phyloP scores from a whole-genome alignment of 768 basidiomycete genomes.

The Hebeloma cylindrosporum region DNA sequence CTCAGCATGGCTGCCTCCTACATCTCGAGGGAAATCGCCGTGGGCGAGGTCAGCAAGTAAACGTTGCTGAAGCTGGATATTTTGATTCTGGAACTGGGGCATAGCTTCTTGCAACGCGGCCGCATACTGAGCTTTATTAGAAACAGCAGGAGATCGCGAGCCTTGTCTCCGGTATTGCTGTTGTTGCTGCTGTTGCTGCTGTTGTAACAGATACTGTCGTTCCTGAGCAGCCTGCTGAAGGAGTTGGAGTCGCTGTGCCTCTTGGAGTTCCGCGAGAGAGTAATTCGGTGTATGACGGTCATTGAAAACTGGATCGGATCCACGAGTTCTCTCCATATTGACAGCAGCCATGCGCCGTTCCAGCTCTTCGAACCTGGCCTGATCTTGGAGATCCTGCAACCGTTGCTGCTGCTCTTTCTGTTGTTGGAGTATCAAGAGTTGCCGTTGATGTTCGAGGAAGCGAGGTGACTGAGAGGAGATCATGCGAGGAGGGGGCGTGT shows the following conservation, averaged over 20 bases:
- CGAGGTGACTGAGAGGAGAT: conserved; percentile 76
- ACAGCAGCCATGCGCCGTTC: conserved; percentile 62
- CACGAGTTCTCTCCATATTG: conserved; percentile 26
- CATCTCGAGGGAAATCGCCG: conserved; percentile 62
- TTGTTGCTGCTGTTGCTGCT: conserved; percentile 39
- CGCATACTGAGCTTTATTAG: conserved; percentile 29
- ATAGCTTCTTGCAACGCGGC: conserved; percentile 46
- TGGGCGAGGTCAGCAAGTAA: conserved; percentile 74
- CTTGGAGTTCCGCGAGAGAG: conserved; percentile 44
- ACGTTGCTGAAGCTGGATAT: conserved; percentile 74
- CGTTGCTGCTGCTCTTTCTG: conserved; percentile 58
- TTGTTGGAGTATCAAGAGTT: conserved; percentile 65
- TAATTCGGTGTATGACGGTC: conserved; percentile 17
- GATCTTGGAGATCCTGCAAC: conserved; percentile 63
- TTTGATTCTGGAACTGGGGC: conserved; percentile 43
- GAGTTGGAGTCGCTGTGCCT: conserved; percentile 44
- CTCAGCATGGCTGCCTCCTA: conserved; percentile 60
- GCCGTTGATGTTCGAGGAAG: conserved; percentile 74
- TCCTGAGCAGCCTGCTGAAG: conserved; percentile 29
- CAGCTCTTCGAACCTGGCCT: conserved; percentile 61
- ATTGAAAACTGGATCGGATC: conserved; percentile 19
- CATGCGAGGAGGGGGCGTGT: conserved; percentile 74
- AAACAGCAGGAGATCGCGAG: conserved; percentile 43
- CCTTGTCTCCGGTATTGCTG: conserved; percentile 52
- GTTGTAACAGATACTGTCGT: conserved; percentile 13